Evolutionary conservation across 2,329 filamentous ascomycete genomes (phyloP).

Genomic region (Colletotrichum theobromicola): DNA sequence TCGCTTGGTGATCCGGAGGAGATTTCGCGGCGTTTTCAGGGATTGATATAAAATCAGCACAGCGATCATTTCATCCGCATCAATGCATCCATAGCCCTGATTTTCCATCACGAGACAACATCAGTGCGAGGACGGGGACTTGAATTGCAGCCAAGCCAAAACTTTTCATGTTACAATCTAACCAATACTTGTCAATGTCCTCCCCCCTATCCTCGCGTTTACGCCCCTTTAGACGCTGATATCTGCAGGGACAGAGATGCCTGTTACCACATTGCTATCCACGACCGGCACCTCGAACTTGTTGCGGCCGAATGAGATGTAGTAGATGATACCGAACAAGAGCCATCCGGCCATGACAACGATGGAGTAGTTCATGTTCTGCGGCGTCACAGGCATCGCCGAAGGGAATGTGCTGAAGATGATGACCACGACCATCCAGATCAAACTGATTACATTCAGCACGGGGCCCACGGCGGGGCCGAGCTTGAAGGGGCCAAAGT

Average conservation of each 20-base stretch:
- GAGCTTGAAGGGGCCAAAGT: constrained; percentile 33
- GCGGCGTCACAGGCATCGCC: constrained; percentile 40
- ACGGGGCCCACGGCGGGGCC: constrained; percentile 34
- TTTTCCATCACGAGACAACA: background rate
- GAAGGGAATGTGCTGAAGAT: constrained; percentile 51
- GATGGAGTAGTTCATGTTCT: constrained; percentile 52
- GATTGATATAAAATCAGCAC: constrained; percentile 26
- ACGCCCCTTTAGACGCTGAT: background rate
- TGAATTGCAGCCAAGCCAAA: background rate
- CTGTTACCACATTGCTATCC: constrained; percentile 1
- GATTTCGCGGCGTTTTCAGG: constrained; percentile 36
- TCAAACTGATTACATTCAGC: constrained; percentile 44
- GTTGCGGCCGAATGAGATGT: constrained; percentile 24
- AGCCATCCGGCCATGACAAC: constrained; percentile 48
- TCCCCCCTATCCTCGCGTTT: background rate
- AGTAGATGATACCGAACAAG: constrained; percentile 38
- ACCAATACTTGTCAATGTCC: background rate
- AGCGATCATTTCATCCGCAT: accelerated
- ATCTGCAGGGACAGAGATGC: background rate
- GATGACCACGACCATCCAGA: constrained; percentile 49
- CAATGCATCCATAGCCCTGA: accelerated
- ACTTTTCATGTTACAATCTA: background rate
- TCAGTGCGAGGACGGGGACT: background rate
- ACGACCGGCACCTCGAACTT: constrained; percentile 31
- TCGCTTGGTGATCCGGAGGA: constrained; percentile 27